phyloP scores from a whole-genome alignment of 495 filamentous ascomycete genomes.

The Talaromyces stipitatus region DNA sequence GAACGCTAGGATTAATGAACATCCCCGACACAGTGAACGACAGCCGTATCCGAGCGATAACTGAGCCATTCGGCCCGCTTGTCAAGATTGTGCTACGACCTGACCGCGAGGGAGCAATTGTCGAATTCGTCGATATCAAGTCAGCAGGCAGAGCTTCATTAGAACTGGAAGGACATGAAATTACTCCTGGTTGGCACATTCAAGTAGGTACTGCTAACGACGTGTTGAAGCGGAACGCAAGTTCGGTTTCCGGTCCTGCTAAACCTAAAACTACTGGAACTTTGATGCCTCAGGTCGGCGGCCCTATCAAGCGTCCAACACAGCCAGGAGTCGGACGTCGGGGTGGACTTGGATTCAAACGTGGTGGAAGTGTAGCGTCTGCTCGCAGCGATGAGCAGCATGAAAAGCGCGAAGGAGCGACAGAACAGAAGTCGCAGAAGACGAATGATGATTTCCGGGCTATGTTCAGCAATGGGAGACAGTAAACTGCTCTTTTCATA shows the following conservation, averaged over 20 bases:
- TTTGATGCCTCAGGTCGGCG: slow-evolving; percentile 41
- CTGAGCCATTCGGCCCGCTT: slow-evolving; percentile 50
- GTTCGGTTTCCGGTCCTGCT: slow-evolving; percentile 5
- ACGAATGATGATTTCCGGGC: slow-evolving; percentile 85
- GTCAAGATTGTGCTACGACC: slow-evolving; percentile 54
- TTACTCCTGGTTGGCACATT: slow-evolving; percentile 55
- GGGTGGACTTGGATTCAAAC: slow-evolving; percentile 49
- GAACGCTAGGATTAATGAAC: slow-evolving; percentile 52
- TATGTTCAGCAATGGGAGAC: slow-evolving; percentile 48
- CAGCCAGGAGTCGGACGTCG: slow-evolving; percentile 45
- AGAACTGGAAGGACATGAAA: slow-evolving; percentile 63
- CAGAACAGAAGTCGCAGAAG: slow-evolving; percentile 42
- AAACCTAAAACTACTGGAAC: slow-evolving; percentile 47
- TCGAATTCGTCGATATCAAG: slow-evolving; percentile 67
- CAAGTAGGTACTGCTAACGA: slow-evolving; percentile 62
- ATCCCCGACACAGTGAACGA: slow-evolving; percentile 61
- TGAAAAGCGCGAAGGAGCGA: slow-evolving; percentile 20
- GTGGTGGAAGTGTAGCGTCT: slow-evolving; percentile 33
- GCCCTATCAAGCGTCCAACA: slow-evolving; percentile 49
- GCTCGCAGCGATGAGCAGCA: slow-evolving; percentile 25
- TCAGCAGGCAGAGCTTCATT: slow-evolving; percentile 69
- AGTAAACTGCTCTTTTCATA: slow-evolving; percentile 9
- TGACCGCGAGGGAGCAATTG: slow-evolving; percentile 76
- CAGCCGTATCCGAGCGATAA: slow-evolving; percentile 49
- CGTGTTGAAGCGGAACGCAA: slow-evolving; percentile 40